phyloP scores from a whole-genome alignment of 257 asterid species.

The Osmanthus fragrans region DNA sequence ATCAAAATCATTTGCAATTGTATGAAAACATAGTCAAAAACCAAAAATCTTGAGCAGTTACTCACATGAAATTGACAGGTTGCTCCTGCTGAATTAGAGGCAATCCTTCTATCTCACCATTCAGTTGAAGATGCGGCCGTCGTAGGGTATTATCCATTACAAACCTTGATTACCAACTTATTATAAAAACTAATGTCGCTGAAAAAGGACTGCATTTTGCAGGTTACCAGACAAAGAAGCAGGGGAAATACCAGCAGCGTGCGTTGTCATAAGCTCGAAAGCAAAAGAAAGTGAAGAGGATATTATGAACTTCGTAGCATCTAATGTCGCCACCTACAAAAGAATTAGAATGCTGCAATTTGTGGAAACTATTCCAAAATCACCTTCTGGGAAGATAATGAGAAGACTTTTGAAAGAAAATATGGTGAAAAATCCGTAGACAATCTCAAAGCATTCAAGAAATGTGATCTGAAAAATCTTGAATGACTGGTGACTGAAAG shows the following conservation, averaged over 20 bases:
- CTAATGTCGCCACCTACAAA: constrained; percentile 72
- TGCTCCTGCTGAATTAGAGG: constrained; percentile 99
- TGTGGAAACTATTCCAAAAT: constrained; percentile 79
- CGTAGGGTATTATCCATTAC: constrained; percentile 54
- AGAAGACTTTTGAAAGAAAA: constrained; percentile 73
- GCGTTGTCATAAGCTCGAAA: constrained; percentile 59
- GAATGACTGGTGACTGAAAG: neutral
- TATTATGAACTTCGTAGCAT: constrained; percentile 60
- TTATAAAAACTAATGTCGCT: neutral
- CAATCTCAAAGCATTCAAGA: neutral
- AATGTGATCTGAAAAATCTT: neutral
- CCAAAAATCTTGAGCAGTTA: neutral
- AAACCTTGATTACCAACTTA: neutral
- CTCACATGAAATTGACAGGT: constrained; percentile 50
- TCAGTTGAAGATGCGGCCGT: constrained; percentile 95
- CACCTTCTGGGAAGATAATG: constrained; percentile 92
- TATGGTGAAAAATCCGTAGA: constrained; percentile 38
- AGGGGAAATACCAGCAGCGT: constrained; percentile 85
- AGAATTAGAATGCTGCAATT: constrained; percentile 63
- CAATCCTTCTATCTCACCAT: constrained; percentile 76
- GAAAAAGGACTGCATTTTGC: constrained; percentile 9
- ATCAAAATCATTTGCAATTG: neutral
- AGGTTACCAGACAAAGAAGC: constrained; percentile 80
- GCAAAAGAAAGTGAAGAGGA: constrained; percentile 70
- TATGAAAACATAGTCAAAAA: neutral